Conservation (phyloP, 1,139 yeast species). For the Candida gigantensis region DNA sequence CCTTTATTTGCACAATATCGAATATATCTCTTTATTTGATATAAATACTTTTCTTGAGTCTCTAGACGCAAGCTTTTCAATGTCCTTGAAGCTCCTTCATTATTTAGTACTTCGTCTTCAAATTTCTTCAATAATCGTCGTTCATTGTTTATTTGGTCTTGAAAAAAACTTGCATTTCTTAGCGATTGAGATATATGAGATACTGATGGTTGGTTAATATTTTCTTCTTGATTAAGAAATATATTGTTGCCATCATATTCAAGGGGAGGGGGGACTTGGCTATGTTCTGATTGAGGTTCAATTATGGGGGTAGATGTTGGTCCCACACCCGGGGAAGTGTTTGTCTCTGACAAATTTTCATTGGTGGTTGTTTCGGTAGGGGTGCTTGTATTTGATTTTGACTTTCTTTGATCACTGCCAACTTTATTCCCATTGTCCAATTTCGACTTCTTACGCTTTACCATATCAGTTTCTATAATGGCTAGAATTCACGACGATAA, state of each 20-base stretch:
- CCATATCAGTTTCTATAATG: not conserved
- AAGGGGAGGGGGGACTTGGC: too few relatives aligned
- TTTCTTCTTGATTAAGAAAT: not conserved
- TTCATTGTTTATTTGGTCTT: constrained; percentile 2
- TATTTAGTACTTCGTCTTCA: constrained; percentile 12
- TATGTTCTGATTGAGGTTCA: too few relatives aligned
- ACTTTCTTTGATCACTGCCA: not conserved
- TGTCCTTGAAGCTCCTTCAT: constrained; percentile 9
- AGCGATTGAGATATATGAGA: not conserved
- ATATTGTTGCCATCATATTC: not conserved
- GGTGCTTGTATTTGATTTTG: too few relatives aligned
- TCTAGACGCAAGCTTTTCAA: constrained; percentile 9
- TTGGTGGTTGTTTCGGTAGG: too few relatives aligned
- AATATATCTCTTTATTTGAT: constrained; percentile 14
- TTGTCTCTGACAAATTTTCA: not conserved
- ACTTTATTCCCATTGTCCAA: not conserved
- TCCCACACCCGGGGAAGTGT: not conserved
- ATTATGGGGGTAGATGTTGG: too few relatives aligned
- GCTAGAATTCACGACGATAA: too few relatives aligned
- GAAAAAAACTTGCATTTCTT: not conserved
- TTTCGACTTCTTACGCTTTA: not conserved
- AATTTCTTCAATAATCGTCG: constrained; percentile 11
- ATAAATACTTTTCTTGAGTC: constrained; percentile 13
- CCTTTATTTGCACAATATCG: constrained; percentile 15
- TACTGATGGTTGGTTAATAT: not conserved